Base-by-base conservation (phyloP, 1,139 yeast species). In the Diutina catenulata region DNA sequence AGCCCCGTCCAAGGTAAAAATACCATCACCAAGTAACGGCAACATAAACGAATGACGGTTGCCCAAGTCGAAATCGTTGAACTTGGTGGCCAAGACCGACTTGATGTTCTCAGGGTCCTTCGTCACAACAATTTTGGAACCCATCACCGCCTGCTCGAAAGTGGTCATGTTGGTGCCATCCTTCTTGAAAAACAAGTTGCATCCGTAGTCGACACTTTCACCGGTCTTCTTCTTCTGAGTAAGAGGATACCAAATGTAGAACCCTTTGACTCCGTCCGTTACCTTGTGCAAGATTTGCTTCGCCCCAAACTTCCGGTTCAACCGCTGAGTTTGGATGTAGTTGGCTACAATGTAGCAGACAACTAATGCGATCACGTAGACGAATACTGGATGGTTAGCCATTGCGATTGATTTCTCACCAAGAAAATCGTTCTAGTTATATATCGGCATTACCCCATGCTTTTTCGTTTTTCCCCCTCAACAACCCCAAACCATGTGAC, bases 1-100 rank as follows among this genome's bases (percentile, higher is more conserved):
- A 10, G 15, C 11, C 4, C 29, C 37, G 13, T 35, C 37, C 4
- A 35, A 13, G 2, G 78, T 72, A 54, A 74, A 74, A 42, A 74
- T 73, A 3, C 80, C 80, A 41, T 70, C 70, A 5, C 80, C 80
- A 36, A 74, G 56, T 20, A 70, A 51, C 4, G 74, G 70, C 31
- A 44, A 43, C 48, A 72, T 60, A 31, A 56, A 60, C 4, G 48
- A 48, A 49, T 68, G 67, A 45, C 80, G 66, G 9, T 52, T 49
- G 3, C 80, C 80, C 36, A 74, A 60, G 13, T 62, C 62, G 51
- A 68, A 53, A 39, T 51, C 56, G 26, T 49, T 47, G 42, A 53
- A 53, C 21, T 52, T 53, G n/a, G 54, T 51, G 10, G 56, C 56
- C 49, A 53, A 51, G 4, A 52, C 28, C 5, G 56, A 54, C 41